These are phyloP conservation scores for Fusarium sambucinum DNA, from an alignment of 2,329 filamentous ascomycete genomes.

Conservation along the genomic window DNA sequence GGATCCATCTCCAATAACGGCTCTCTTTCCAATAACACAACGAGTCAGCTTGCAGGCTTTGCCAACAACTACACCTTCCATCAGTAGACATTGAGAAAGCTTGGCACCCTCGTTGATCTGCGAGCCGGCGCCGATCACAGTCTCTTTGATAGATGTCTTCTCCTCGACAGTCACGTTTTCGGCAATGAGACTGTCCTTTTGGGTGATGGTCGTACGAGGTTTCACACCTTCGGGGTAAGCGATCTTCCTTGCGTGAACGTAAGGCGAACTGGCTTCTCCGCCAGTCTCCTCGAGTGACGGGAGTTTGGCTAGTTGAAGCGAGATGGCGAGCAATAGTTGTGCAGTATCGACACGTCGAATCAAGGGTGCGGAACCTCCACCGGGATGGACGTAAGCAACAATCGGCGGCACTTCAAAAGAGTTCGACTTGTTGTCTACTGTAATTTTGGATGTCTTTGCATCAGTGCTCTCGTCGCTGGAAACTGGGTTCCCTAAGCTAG, in stretches of 20 bases:
- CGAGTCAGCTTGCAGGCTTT: conserved; percentile 87
- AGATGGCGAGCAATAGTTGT: conserved; percentile 82
- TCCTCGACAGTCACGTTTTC: conserved; percentile 92
- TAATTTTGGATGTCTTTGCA: conserved; percentile 8
- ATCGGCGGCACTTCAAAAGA: conserved; percentile 72
- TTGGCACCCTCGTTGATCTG: conserved; percentile 88
- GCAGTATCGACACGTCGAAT: conserved; percentile 91
- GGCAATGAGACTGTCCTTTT: conserved; percentile 83
- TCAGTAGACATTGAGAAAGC: conserved; percentile 86
- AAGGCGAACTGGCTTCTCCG: conserved; percentile 71
- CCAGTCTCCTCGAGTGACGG: conserved; percentile 75
- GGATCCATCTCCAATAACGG: conserved; percentile 83
- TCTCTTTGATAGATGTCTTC: conserved; percentile 92
- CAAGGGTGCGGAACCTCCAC: conserved; percentile 66
- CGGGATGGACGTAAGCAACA: conserved; percentile 83
- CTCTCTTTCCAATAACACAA: conserved; percentile 85
- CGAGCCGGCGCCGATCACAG: conserved; percentile 87
- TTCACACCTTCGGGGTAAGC: conserved; percentile 87
- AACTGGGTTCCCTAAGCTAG: conserved; percentile 4
- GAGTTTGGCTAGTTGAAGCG: conserved; percentile 87
- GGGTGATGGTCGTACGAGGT: conserved; percentile 82
- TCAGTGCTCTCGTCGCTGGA: not conserved
- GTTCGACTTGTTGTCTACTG: conserved; percentile 7
- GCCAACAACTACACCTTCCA: conserved; percentile 90
- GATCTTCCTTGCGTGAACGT: conserved; percentile 83